These are phyloP conservation scores for Volvariella surrecta DNA, from an alignment of 1,284 basidiomycete genomes.

Conservation along the genomic window DNA sequence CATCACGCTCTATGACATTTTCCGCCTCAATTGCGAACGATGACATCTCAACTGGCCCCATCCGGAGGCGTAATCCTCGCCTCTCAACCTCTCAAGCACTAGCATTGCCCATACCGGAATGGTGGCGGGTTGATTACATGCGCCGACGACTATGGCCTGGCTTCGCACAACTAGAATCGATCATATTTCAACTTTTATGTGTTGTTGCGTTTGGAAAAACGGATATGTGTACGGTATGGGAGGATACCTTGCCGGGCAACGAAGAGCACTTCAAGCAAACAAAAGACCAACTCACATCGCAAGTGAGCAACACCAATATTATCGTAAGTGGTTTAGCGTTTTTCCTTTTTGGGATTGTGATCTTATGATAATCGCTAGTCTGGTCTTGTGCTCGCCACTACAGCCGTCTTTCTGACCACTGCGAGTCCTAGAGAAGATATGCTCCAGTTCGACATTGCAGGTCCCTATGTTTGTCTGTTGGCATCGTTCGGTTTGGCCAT, in stretches of 20 bases:
- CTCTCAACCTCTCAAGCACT: too few species aligned
- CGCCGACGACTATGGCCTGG: not conserved
- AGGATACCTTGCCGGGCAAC: not conserved
- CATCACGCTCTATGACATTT: too few species aligned
- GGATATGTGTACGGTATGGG: not conserved
- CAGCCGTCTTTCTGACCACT: not conserved
- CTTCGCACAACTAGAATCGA: not conserved
- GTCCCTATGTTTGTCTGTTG: not conserved
- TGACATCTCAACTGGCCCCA: too few species aligned
- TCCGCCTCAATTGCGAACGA: too few species aligned
- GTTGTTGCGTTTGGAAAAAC: not conserved
- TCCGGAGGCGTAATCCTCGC: too few species aligned
- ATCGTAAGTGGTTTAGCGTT: not conserved
- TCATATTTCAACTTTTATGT: not conserved
- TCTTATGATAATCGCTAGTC: not conserved
- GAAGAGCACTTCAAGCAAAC: conserved; percentile 1
- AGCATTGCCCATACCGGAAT: not conserved
- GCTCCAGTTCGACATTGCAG: not conserved
- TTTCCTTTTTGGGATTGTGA: too few species aligned
- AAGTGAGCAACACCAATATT: not conserved
- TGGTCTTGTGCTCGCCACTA: not conserved
- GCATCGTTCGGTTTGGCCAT: not conserved
- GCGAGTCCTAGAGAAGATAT: not conserved
- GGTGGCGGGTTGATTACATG: not conserved
- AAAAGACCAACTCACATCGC: not conserved